Conservation (phyloP, 2,329 filamentous ascomycete species). For the Scedosporium boydii region DNA sequence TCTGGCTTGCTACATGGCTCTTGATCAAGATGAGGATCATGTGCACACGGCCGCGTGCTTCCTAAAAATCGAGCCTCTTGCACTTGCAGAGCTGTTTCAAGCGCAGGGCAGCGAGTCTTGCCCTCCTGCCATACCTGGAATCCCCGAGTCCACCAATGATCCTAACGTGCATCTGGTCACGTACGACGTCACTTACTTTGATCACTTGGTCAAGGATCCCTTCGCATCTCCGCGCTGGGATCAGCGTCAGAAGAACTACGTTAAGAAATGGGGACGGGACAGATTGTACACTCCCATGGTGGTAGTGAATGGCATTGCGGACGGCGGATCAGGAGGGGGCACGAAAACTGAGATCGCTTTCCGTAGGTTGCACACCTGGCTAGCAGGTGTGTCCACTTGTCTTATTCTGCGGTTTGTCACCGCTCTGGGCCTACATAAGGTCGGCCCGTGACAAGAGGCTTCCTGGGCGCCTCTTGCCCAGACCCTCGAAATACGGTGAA, state of each 20-base stretch:
- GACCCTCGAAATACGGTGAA: too few species aligned
- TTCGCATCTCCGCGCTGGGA: slow-evolving; percentile 19
- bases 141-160: slow-evolving; percentile 18
- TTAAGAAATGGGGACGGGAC: slow-evolving; percentile 19
- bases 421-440: too few species aligned
- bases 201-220: slow-evolving; percentile 22
- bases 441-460: too few species aligned
- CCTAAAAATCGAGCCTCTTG: slow-evolving; percentile 20
- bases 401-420: too few species aligned
- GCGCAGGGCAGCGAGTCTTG: slow-evolving; percentile 24
- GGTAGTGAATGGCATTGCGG: slow-evolving; percentile 18
- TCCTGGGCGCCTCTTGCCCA: too few species aligned
- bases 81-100: slow-evolving; percentile 24
- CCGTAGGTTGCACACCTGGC: too few species aligned
- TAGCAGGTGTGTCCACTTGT: too few species aligned
- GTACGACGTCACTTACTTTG: slow-evolving; percentile 24
- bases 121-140: slow-evolving; percentile 20
- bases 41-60: slow-evolving; percentile 22
- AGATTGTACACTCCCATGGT: slow-evolving; percentile 22
- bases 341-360: slow-evolving; percentile 13
- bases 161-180: slow-evolving; percentile 22
- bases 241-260: slow-evolving; percentile 23
- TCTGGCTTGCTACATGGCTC: slow-evolving; percentile 18
- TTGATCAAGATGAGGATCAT: slow-evolving; percentile 21
- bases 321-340: slow-evolving; percentile 14